A percentile compares a stretch with the other conserved stretches of the same genome.
These are phyloP conservation scores for Fraxinus xanthoxyloides DNA, from an alignment of 305 asterid genomes.

Conservation along the genomic window DNA sequence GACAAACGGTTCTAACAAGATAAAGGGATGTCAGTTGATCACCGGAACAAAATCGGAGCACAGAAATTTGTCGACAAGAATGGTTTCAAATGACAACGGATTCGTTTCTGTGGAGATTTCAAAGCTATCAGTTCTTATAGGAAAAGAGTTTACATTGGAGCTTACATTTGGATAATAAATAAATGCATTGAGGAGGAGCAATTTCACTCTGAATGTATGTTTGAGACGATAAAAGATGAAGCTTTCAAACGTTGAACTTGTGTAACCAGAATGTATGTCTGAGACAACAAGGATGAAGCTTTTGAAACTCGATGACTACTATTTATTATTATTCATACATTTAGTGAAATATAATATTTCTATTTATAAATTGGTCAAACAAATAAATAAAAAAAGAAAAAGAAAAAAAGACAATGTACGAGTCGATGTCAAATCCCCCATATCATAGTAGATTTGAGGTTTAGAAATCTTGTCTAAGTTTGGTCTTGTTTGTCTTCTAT, in stretches of 20 bases:
- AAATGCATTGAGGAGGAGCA: neutral
- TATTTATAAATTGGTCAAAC: neutral
- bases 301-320: too few relatives aligned
- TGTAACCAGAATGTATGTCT: neutral
- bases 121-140: slow-evolving; percentile 33
- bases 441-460: neutral
- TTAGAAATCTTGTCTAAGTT: neutral
- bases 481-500: too few relatives aligned
- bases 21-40: slow-evolving; percentile 23
- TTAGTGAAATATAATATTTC: too few relatives aligned
- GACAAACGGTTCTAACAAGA: slow-evolving; percentile 15
- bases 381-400: too few relatives aligned
- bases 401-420: too few relatives aligned
- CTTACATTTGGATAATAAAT: slow-evolving; percentile 12
- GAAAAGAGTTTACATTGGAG: slow-evolving; percentile 43
- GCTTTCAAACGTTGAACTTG: neutral
- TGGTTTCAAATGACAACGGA: slow-evolving; percentile 19
- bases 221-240: neutral
- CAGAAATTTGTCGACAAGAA: neutral
- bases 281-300: neutral
- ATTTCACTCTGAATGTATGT: neutral
- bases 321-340: too few relatives aligned
- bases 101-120: slow-evolving; percentile 39
- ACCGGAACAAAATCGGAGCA: slow-evolving; percentile 13
- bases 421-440: neutral